phyloP scores from a whole-genome alignment of 345 rosid species.

The Heritiera fomes region DNA sequence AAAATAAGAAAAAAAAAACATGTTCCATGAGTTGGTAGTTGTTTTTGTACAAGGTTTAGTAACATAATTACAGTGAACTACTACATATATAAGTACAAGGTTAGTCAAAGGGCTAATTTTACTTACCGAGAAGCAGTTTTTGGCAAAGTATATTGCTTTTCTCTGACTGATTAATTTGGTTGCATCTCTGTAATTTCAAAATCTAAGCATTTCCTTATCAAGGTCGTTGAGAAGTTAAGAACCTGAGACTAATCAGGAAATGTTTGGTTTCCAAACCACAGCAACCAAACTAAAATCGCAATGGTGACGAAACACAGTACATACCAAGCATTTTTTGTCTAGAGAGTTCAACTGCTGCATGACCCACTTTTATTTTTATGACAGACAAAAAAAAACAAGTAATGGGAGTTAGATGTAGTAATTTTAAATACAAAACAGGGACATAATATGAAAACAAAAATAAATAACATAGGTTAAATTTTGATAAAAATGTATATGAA shows the following conservation, averaged over 20 bases:
- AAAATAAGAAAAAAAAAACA: background rate
- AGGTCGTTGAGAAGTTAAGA: slow-evolving; percentile 16
- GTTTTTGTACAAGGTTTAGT: too few relatives aligned
- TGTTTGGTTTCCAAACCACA: slow-evolving; percentile 29
- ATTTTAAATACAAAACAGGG: too few relatives aligned
- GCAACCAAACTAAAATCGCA: background rate
- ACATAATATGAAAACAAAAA: background rate
- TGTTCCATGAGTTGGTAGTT: background rate
- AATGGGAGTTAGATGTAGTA: too few relatives aligned
- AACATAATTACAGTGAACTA: too few relatives aligned
- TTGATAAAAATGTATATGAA: too few relatives aligned
- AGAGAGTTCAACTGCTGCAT: background rate
- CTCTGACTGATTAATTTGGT: too few relatives aligned
- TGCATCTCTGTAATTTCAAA: background rate
- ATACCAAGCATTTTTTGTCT: background rate
- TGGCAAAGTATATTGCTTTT: too few relatives aligned
- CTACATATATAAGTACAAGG: too few relatives aligned
- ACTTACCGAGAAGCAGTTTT: background rate
- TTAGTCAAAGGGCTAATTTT: background rate
- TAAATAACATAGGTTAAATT: too few relatives aligned
- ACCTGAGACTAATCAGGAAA: background rate
- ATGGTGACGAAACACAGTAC: background rate
- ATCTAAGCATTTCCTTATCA: background rate
- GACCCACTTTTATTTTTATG: background rate
- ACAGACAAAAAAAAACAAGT: background rate